A percentile compares a stretch with the other conserved stretches of the same genome.
Evolutionary conservation across 2,329 filamentous ascomycete species (phyloP).

Genomic region (Colletotrichum agaves): DNA sequence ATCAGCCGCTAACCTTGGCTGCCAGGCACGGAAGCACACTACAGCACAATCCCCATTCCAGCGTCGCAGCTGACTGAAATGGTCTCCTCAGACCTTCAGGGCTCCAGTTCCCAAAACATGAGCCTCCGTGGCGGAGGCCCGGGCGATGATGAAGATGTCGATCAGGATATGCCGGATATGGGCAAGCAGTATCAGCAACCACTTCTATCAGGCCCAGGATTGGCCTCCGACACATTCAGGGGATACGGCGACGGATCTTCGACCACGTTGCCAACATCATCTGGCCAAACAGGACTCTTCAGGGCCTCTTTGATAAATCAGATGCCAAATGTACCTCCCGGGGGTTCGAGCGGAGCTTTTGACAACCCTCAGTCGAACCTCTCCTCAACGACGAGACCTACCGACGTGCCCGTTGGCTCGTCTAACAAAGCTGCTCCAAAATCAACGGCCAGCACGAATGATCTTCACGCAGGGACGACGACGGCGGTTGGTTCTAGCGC

Average conservation of each 20-base stretch:
- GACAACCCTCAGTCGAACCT: not conserved
- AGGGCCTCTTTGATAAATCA: too few relatives aligned
- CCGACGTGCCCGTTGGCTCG: not conserved
- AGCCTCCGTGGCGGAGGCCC: constrained; percentile 30
- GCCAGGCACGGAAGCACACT: constrained; percentile 37
- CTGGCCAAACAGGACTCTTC: too few relatives aligned
- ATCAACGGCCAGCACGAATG: too few relatives aligned
- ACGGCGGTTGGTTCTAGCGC: not conserved
- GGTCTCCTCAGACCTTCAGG: not conserved
- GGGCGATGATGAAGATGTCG: constrained; percentile 6
- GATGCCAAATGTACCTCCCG: not conserved
- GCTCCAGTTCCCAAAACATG: not conserved
- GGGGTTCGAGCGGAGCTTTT: too few relatives aligned
- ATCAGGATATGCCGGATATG: constrained; percentile 14
- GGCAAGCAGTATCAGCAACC: not conserved
- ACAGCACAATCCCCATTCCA: constrained; percentile 27
- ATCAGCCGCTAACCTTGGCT: not conserved
- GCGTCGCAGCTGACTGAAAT: constrained; percentile 6
- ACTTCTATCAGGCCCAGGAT: not conserved
- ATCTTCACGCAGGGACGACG: too few relatives aligned
- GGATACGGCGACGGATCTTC: too few relatives aligned
- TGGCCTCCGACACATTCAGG: not conserved
- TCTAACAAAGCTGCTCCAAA: not conserved
- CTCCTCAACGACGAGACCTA: not conserved
- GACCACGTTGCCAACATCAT: too few relatives aligned